Conservation (phyloP, 345 rosid genomes). For the Hibiscus mutabilis region DNA sequence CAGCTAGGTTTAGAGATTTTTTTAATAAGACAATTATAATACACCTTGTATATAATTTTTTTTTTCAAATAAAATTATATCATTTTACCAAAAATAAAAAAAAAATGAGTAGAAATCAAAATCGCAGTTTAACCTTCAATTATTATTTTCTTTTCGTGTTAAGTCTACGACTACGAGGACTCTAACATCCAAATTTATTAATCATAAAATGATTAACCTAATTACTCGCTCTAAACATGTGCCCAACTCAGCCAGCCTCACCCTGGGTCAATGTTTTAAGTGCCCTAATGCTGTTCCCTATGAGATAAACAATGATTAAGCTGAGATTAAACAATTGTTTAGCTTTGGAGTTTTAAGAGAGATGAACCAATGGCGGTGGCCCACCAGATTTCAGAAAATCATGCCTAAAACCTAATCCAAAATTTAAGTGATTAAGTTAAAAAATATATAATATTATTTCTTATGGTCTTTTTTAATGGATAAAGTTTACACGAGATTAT, state of each 20-base stretch:
- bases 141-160: background rate
- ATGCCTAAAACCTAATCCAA: conserved; percentile 1
- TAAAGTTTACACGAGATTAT: background rate
- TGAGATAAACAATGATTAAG: conserved; percentile 5
- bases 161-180: background rate
- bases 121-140: background rate
- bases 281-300: conserved; percentile 8
- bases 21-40: too few species aligned
- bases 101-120: too few species aligned
- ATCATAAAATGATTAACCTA: background rate
- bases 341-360: background rate
- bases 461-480: background rate
- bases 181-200: background rate
- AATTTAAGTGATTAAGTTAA: background rate
- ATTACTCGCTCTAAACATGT: background rate
- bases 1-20: too few species aligned
- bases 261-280: background rate
- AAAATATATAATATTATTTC: background rate
- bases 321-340: background rate
- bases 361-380: background rate
- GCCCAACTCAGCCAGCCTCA: background rate
- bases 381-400: background rate
- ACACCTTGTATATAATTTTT: too few species aligned
- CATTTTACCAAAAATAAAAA: too few species aligned
- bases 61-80: too few species aligned